phyloP scores from a whole-genome alignment of 2,329 filamentous ascomycete genomes.

The Xylogone sp. region DNA sequence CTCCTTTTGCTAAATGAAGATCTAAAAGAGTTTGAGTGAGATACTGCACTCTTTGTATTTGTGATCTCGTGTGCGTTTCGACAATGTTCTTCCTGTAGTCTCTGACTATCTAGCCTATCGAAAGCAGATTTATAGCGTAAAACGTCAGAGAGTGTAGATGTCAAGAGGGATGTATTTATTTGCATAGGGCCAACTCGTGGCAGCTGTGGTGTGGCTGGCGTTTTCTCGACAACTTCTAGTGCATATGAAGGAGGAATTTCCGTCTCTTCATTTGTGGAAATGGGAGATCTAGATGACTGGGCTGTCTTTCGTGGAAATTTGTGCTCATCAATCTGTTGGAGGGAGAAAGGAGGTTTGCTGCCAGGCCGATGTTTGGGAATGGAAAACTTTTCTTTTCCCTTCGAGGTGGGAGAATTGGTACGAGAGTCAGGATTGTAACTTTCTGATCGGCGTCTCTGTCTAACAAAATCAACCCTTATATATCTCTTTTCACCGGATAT shows the following conservation, averaged over 20 bases:
- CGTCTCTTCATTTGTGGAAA: not conserved
- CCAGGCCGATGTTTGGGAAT: too few species aligned
- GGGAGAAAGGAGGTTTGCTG: too few species aligned
- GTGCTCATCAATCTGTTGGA: too few species aligned
- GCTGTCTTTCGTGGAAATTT: too few species aligned
- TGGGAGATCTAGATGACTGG: too few species aligned
- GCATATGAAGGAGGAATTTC: not conserved
- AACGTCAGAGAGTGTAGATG: not conserved
- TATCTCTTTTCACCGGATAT: not conserved
- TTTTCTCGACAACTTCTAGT: not conserved
- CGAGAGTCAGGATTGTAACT: not conserved
- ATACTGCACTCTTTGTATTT: too few species aligned
- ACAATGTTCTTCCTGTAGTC: not conserved
- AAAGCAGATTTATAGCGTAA: not conserved
- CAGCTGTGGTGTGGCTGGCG: not conserved
- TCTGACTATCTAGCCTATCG: not conserved
- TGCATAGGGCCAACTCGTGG: not conserved
- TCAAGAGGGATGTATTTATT: not conserved
- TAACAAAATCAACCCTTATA: not conserved
- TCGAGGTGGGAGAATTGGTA: not conserved
- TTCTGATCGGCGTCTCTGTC: not conserved
- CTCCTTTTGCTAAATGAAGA: not conserved
- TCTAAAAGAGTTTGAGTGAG: not conserved
- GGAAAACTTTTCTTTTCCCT: too few species aligned
- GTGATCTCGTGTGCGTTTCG: not conserved